Base-by-base conservation (phyloP, 2,329 filamentous ascomycete species). In the Daldinia eschscholtzii region DNA sequence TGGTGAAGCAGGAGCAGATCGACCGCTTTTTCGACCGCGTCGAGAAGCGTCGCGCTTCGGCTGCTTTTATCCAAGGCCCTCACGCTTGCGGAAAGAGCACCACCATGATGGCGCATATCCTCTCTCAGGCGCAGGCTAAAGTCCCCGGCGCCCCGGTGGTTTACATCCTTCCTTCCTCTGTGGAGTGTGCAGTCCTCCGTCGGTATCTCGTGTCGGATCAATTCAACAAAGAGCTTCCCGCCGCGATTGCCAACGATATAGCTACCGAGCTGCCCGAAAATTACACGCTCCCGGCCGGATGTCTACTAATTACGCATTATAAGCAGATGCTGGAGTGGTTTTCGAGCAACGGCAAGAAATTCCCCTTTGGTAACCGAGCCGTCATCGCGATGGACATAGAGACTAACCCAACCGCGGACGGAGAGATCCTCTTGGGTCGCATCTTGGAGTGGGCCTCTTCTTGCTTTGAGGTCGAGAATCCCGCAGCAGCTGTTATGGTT, bases 1-100 rank as follows among this genome's bases (percentile, higher is more conserved):
- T 18, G 5, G 13, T 15, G 4, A 18, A 37, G 28, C 28, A 33
- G 28, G 30, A 35, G n/a, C 4, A 35, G 13, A 55, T 55, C 28
- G 28, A 35, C n/a, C 28, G 30, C n/a, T 55, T 55, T 13, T 37
- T 55, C 30, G 50, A 37, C 30, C 30, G n/a, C 2, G 18, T 55
- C 30, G 50, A 35, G 7, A 35, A 55, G 30, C 50, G 50, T 55
- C 15, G 50, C 12, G 58, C 55, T 39, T 67, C n/a, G 13, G 44
- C 44, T 18, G 57, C 57, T 13, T 60, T 35, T 13, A 42, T 60
- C 44, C 20, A 41, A 28, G 57, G 57, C 1, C 57, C 44, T 3
- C 57, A 60, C 20, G 57, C 20, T 5, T 41, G 39, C 13, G 44
- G 57, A 5, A 60, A 60, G 33, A 60, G 57, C 20, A 60, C 57